Evolutionary conservation across 2,329 filamentous ascomycete genomes (phyloP).

Genomic region (Aspergillus calidoustus): DNA sequence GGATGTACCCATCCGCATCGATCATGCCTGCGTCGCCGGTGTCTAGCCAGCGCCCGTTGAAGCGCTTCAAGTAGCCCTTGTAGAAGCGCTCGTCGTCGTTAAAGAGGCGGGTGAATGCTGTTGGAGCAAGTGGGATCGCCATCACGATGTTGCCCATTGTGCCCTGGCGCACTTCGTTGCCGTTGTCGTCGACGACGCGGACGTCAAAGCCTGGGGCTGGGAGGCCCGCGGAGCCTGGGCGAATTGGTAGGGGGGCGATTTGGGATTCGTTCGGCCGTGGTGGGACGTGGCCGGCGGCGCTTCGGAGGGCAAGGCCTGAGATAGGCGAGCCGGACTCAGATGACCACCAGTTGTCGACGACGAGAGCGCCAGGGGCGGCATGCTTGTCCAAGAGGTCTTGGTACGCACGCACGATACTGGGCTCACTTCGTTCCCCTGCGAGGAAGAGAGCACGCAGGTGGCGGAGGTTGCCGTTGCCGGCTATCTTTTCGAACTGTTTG

Average conservation of each 20-base stretch:
- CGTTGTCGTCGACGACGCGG: conserved; percentile 78
- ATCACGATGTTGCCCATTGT: conserved; percentile 93
- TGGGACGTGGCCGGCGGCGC: conserved; percentile 60
- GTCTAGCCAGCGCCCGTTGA: conserved; percentile 81
- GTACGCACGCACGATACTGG: conserved; percentile 80
- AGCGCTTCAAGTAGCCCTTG: conserved; percentile 80
- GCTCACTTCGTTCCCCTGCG: conserved; percentile 87
- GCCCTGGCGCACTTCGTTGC: conserved; percentile 70
- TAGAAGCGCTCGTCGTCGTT: conserved; percentile 85
- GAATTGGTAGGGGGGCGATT: conserved; percentile 63
- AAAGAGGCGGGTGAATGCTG: conserved; percentile 85
- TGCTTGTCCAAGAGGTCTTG: conserved; percentile 72
- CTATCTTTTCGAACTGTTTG: conserved; percentile 64
- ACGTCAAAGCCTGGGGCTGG: conserved; percentile 92
- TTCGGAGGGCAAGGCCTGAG: conserved; percentile 66
- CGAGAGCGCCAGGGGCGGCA: conserved; percentile 65
- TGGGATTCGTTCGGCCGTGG: conserved; percentile 25
- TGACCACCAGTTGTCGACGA: conserved; percentile 77
- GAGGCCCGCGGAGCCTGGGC: conserved; percentile 86
- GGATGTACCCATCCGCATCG: conserved; percentile 70
- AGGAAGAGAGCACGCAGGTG: conserved; percentile 77
- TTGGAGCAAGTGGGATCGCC: conserved; percentile 79
- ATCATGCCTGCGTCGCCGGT: conserved; percentile 90
- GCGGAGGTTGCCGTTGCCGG: conserved; percentile 71
- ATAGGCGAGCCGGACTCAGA: conserved; percentile 73